A percentile compares a stretch with the other conserved stretches of the same genome.
phyloP scores from a whole-genome alignment of 2,329 filamentous ascomycete species.

The Tolypocladium paradoxum region DNA sequence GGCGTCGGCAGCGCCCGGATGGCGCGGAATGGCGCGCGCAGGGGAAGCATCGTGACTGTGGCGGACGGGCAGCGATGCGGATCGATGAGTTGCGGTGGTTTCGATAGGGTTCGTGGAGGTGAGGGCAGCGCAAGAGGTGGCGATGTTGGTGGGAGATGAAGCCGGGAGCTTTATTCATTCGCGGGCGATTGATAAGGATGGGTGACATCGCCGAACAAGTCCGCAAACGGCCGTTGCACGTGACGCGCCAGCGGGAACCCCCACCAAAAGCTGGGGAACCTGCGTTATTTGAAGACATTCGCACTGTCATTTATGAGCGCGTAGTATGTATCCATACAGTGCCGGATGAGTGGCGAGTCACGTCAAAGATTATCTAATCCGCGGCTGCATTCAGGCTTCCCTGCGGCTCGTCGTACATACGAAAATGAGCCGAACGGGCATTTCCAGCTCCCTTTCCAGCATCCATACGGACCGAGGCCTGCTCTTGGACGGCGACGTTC shows the following conservation, averaged over 20 bases:
- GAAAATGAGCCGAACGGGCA: neutral
- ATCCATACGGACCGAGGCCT: neutral
- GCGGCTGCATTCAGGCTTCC: neutral
- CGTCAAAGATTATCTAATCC: neutral
- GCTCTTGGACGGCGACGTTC: neutral
- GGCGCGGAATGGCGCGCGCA: constrained; percentile 7
- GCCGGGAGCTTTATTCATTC: neutral
- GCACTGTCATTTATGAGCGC: neutral
- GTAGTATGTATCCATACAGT: neutral
- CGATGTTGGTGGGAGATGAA: neutral
- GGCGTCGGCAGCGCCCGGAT: constrained; percentile 7
- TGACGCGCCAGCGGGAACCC: neutral
- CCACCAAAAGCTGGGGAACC: neutral
- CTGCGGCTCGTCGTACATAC: constrained; percentile 1
- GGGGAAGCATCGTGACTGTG: constrained; percentile 6
- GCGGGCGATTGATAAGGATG: constrained; percentile 3
- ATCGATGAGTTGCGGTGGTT: neutral
- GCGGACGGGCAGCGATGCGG: neutral
- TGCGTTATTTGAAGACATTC: neutral
- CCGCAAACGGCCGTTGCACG: neutral
- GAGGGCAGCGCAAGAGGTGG: neutral
- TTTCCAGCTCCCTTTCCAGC: neutral
- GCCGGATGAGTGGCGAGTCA: neutral
- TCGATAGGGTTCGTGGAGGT: neutral
- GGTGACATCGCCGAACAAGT: neutral